Base-by-base conservation (phyloP, 495 filamentous ascomycete genomes). In the Aspergillus nanangensis region DNA sequence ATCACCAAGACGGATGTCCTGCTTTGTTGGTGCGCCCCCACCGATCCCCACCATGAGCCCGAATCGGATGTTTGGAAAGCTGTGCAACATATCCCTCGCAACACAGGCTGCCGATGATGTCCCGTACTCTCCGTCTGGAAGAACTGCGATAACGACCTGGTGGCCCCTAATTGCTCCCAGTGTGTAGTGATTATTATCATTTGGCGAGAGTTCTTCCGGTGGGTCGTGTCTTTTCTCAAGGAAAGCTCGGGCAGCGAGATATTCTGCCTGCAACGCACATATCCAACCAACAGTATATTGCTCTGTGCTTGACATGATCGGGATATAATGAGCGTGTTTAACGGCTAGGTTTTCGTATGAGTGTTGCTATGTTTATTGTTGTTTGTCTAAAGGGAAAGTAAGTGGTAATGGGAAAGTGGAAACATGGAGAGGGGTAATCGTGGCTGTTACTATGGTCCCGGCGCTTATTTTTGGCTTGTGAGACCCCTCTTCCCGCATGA, bases 171-270 rank as follows among this genome's bases (percentile, higher is more conserved):
- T 51, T 36, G 42, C 29, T 25, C 48, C 48, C 19, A 51, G 41
- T 25, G 48, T 51, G 27, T 51, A 51, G 42, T 51, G 41, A 37
- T 51, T 51, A 8, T 45, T 45, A 41, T 51, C 48, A 33, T 44
- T 44, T 17, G 34, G 13, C 27, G 27, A 36, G 15, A 36, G 8
- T 36, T 7, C 22, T n/a, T 45, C 35, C 3, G 48, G 48, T 0
- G 10, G 42, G 15, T 7, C 11, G 39, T 51, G 41, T 31, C 13
- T 45, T 18, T 51, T 36, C 0, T 51, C 48, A n/a, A 51, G 42
- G 17, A 51, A 45, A n/a, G 42, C 48, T 41, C 41, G 42, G 4
- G 48, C 48, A 41, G 38, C 48, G 9, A 45, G 41, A 35, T 45
- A 45, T 45, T 51, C 48, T 36, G n/a, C 44, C 35, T 45, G n/a